Evolutionary conservation across 2,329 filamentous ascomycete species (phyloP), one percentile per base, ranked within the genome.

Genomic region (Scedosporium apiospermum): DNA sequence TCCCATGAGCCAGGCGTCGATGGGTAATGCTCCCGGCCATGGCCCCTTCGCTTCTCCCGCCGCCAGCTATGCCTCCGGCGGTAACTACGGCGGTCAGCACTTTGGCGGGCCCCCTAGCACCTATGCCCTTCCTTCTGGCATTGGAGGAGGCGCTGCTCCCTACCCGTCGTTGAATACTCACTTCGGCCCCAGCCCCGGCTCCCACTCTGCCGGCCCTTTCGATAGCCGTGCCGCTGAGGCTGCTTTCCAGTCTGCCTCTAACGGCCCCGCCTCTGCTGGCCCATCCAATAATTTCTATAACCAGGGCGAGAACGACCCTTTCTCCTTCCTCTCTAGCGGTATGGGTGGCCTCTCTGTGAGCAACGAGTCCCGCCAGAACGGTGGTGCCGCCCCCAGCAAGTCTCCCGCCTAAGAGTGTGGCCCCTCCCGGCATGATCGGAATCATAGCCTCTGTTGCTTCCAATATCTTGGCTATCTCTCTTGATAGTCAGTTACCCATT

Each of bases 161-260:
- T 97, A 96, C 71, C 89, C 90, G 61, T 83, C 90, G 2, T 85
- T 97, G 76, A 90, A 91, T 74, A 90, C 88, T 44, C 89, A 92
- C 69, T 96, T 88, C 66, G 87, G 87, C 64, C 88, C 89, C 53
- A 87, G 87, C 62, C 89, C 88, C 46, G 86, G 88, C 61, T 88
- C 91, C 68, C 91, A 95, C 75, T 89, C 90, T 26, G 89, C 89
- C 51, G 90, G 91, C 12, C 89, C 89, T 4, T 98, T 99, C 71
- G 93, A 96, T 72, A 96, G 92, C 79, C 90, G 93, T 66, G 90
- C 91, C 65, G 91, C 93, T 16, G 93, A 98, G 78, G 92, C 92
- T 65, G 93, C 95, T 27, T 99, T 99, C 80, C 90, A 91, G 72
- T 90, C 90, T 49, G 92, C 91, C 46, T 88, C 88, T 68, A 93